phyloP scores from a whole-genome alignment of 306 rosid species.

The Cucurbita ficifolia region DNA sequence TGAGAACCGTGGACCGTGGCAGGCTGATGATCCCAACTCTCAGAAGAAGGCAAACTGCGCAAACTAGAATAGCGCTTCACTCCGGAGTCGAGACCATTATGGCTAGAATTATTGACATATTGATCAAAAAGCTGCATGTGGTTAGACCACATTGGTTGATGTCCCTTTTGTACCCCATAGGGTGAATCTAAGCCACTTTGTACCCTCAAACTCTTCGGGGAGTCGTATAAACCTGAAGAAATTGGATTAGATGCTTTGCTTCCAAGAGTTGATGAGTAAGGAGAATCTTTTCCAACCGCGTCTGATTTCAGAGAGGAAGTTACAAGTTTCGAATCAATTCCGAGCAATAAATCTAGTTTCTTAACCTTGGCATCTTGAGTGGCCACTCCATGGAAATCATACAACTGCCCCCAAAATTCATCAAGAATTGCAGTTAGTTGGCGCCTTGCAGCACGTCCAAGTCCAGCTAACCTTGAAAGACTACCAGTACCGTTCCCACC shows the following conservation, averaged over 20 bases:
- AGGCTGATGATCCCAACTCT: conserved; percentile 61
- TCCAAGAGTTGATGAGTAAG: conserved; percentile 22
- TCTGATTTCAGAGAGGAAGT: conserved; percentile 37
- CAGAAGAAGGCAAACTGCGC: conserved; percentile 46
- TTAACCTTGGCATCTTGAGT: conserved; percentile 54
- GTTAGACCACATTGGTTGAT: conserved; percentile 39
- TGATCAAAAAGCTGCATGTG: conserved; percentile 33
- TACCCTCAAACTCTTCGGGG: conserved; percentile 34
- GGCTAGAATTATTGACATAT: conserved; percentile 35
- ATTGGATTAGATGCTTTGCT: conserved; percentile 36
- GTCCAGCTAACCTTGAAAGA: conserved; percentile 83
- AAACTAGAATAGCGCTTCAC: conserved; percentile 65
- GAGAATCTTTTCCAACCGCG: conserved; percentile 31
- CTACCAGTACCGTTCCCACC: conserved; percentile 80
- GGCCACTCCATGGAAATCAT: conserved; percentile 58
- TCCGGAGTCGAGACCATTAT: conserved; percentile 23
- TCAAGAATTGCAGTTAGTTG: conserved; percentile 65
- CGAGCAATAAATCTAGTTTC: conserved; percentile 47
- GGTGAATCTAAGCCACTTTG: conserved; percentile 45
- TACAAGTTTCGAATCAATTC: conserved; percentile 33
- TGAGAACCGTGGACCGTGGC: conserved; percentile 76
- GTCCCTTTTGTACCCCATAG: conserved; percentile 40
- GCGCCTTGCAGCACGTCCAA: conserved; percentile 93
- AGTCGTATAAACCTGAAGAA: conserved; percentile 39
- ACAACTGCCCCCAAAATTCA: conserved; percentile 87